Conservation (phyloP, 1,284 basidiomycete species). For the Mycocalia duriaeana region DNA sequence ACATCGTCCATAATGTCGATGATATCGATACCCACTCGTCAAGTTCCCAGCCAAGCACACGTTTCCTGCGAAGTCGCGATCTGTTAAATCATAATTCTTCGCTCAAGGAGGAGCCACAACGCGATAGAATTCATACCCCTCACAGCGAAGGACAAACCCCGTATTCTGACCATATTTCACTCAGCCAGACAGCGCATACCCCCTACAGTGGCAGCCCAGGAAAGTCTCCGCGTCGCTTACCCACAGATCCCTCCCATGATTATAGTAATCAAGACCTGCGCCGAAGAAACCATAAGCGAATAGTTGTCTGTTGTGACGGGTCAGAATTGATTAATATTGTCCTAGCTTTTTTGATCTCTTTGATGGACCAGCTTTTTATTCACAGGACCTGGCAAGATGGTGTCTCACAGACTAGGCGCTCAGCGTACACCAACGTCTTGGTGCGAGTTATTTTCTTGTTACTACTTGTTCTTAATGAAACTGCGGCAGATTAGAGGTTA, state of each 20-base stretch:
- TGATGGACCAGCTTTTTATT: slow-evolving; percentile 6
- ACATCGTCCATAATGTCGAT: too few species aligned
- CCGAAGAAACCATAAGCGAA: slow-evolving; percentile 42
- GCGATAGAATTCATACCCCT: too few species aligned
- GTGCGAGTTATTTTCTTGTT: slow-evolving; percentile 27
- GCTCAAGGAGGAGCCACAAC: too few species aligned
- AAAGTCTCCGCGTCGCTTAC: slow-evolving; percentile 22
- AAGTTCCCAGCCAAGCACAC: too few species aligned
- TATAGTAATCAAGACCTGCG: slow-evolving; percentile 9
- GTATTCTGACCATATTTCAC: neutral
- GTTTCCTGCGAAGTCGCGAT: too few species aligned
- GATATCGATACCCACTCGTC: too few species aligned
- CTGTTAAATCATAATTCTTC: too few species aligned
- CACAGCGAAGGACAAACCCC: neutral
- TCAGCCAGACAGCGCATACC: neutral
- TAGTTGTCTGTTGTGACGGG: slow-evolving; percentile 72
- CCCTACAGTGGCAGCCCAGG: slow-evolving; percentile 15
- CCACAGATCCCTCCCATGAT: slow-evolving; percentile 18
- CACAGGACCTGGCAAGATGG: slow-evolving; percentile 46
- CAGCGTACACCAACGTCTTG: slow-evolving; percentile 60
- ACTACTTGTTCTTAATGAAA: neutral
- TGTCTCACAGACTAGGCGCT: slow-evolving; percentile 42
- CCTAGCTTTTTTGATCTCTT: neutral
- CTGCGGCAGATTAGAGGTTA: slow-evolving; percentile 28
- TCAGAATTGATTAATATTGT: slow-evolving; percentile 21